Evolutionary conservation across 2,329 filamentous ascomycete genomes (phyloP).

Genomic region (Cryoendolithus antarcticus): DNA sequence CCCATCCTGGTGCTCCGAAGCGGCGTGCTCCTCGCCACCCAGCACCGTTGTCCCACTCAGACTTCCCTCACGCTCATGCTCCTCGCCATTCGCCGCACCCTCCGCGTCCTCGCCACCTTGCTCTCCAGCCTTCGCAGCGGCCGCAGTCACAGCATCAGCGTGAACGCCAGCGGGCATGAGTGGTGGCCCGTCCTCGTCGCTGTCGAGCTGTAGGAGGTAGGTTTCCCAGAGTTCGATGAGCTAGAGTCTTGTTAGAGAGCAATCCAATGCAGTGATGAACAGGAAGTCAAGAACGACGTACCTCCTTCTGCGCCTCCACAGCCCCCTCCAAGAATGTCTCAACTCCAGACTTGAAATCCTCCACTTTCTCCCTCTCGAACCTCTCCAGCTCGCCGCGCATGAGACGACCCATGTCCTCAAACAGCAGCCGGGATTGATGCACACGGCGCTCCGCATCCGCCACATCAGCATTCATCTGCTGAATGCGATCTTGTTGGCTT

Average conservation of each 20-base stretch:
- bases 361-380: slow-evolving; percentile 94
- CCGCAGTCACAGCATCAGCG: slow-evolving; percentile 7
- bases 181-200: slow-evolving; percentile 62
- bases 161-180: slow-evolving; percentile 19
- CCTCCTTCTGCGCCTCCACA: slow-evolving; percentile 97
- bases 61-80: no score
- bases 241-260: slow-evolving; percentile 27
- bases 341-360: slow-evolving; percentile 96
- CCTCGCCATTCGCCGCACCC: no score
- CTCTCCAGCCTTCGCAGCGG: background rate
- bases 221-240: slow-evolving; percentile 93
- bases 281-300: slow-evolving; percentile 30
- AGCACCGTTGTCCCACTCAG: no score
- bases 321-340: slow-evolving; percentile 96
- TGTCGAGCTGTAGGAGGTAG: slow-evolving; percentile 89
- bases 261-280: slow-evolving; percentile 1
- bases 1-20: no score
- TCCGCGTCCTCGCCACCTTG: no score
- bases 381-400: slow-evolving; percentile 86
- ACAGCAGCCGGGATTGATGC: slow-evolving; percentile 76
- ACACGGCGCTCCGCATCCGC: slow-evolving; percentile 89
- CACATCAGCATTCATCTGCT: slow-evolving; percentile 84
- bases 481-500: slow-evolving; percentile 88
- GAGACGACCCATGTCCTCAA: slow-evolving; percentile 92
- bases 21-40: no score